phyloP scores from a whole-genome alignment of 345 rosid genomes.

The Eucalyptus microcorys region DNA sequence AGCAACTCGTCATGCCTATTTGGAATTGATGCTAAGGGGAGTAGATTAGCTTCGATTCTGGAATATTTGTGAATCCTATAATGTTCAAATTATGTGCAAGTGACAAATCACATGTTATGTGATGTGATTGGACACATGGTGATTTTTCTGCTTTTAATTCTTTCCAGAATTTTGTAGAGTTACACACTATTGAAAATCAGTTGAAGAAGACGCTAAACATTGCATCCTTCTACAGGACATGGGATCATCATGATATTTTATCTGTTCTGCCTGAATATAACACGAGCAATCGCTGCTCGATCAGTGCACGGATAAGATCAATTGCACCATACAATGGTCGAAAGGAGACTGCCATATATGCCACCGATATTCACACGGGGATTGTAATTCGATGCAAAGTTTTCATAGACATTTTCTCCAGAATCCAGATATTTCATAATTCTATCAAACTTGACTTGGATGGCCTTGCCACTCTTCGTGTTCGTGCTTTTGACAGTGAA shows the following conservation, averaged over 20 bases:
- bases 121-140: not conserved
- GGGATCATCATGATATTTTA: slow-evolving; percentile 91
- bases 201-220: not conserved
- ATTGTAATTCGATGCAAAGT: slow-evolving; percentile 93
- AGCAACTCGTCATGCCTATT: not conserved
- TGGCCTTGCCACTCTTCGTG: slow-evolving; percentile 87
- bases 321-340: slow-evolving; percentile 65
- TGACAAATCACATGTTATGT: not conserved
- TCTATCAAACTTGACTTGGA: slow-evolving; percentile 91
- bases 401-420: slow-evolving; percentile 76
- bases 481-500: slow-evolving; percentile 80
- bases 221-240: slow-evolving; percentile 49
- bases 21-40: not conserved
- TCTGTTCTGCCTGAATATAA: slow-evolving; percentile 86
- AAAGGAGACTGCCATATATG: slow-evolving; percentile 91
- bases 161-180: not conserved
- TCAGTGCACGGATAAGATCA: slow-evolving; percentile 72
- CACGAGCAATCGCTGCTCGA: slow-evolving; percentile 63
- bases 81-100: not conserved
- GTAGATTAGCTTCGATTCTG: not conserved
- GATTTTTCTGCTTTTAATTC: not conserved
- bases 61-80: not conserved
- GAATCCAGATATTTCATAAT: slow-evolving; percentile 88
- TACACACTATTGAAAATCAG: not conserved
- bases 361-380: slow-evolving; percentile 70